These are phyloP conservation scores for Crotalaria pallida DNA, from an alignment of 306 rosid genomes.

Conservation along the genomic window DNA sequence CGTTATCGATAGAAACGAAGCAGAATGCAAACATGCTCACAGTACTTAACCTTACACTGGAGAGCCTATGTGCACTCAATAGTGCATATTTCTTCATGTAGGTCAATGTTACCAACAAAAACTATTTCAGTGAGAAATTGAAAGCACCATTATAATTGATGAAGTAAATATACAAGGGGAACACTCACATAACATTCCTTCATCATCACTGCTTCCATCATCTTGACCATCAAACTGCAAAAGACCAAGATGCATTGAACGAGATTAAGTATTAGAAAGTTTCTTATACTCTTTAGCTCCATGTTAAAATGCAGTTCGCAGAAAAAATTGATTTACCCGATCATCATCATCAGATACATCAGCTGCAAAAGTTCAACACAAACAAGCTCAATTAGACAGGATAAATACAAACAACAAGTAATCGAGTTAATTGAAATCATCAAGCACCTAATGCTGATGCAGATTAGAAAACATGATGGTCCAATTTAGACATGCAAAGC, in stretches of 20 bases:
- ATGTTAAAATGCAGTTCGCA: slow-evolving; percentile 12
- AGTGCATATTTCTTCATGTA: background rate
- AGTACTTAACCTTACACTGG: background rate
- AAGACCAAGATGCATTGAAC: slow-evolving; percentile 18
- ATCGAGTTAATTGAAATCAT: background rate
- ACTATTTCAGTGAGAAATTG: slow-evolving; percentile 12
- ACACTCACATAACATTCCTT: slow-evolving; percentile 89
- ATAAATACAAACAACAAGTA: background rate
- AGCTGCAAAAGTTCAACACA: slow-evolving; percentile 47
- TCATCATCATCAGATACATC: slow-evolving; percentile 55
- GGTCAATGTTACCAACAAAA: background rate
- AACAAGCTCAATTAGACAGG: slow-evolving; percentile 17
- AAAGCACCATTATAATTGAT: background rate
- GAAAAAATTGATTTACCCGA: slow-evolving; percentile 35
- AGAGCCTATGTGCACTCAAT: background rate
- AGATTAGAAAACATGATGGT: background rate
- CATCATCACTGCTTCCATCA: slow-evolving; percentile 74
- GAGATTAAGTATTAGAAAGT: slow-evolving; percentile 18
- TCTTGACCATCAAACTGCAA: slow-evolving; percentile 55
- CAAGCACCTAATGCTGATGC: background rate
- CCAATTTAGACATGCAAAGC: background rate
- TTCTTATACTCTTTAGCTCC: background rate
- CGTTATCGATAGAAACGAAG: background rate
- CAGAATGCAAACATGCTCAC: background rate
- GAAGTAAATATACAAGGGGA: background rate